These are phyloP conservation scores for Vitis hybrid DNA, from an alignment of 177 flowering plant genomes.

Conservation along the genomic window DNA sequence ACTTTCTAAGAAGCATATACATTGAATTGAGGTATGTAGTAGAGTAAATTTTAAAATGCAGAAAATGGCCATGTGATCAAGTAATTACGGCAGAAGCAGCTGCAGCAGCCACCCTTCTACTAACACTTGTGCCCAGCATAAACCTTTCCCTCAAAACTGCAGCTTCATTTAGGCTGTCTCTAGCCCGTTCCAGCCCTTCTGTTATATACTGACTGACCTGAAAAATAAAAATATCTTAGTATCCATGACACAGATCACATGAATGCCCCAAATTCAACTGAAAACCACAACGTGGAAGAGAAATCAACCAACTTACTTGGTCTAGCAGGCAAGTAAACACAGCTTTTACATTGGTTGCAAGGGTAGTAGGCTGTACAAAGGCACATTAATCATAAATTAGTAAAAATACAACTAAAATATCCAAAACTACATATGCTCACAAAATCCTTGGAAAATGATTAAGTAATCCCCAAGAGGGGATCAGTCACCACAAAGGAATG, in stretches of 20 bases:
- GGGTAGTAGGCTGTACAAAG: conserved; percentile 72
- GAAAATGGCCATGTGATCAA: conserved; percentile 12
- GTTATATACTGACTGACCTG: conserved; percentile 93
- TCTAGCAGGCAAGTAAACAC: conserved; percentile 90
- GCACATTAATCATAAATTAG: conserved; percentile 19
- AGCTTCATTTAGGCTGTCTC: conserved; percentile 94
- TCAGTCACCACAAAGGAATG: too few relatives aligned
- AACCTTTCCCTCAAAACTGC: conserved; percentile 92
- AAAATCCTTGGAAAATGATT: not conserved
- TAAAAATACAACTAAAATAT: conserved; percentile 5
- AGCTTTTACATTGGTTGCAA: conserved; percentile 80
- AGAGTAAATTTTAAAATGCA: not conserved
- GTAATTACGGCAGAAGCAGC: conserved; percentile 96
- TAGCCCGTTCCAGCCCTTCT: conserved; percentile 92
- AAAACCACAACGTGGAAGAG: not conserved
- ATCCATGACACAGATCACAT: not conserved
- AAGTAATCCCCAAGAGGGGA: not conserved
- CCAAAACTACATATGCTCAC: not conserved
- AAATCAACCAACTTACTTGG: conserved; percentile 62
- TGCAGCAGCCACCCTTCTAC: conserved; percentile 97
- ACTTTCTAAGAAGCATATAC: not conserved
- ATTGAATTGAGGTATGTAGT: not conserved
- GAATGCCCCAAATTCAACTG: not conserved
- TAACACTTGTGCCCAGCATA: conserved; percentile 80
- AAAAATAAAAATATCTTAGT: conserved; percentile 12